These are phyloP conservation scores for Calonectria leucothoes DNA, from an alignment of 2,329 filamentous ascomycete species.

Conservation along the genomic window DNA sequence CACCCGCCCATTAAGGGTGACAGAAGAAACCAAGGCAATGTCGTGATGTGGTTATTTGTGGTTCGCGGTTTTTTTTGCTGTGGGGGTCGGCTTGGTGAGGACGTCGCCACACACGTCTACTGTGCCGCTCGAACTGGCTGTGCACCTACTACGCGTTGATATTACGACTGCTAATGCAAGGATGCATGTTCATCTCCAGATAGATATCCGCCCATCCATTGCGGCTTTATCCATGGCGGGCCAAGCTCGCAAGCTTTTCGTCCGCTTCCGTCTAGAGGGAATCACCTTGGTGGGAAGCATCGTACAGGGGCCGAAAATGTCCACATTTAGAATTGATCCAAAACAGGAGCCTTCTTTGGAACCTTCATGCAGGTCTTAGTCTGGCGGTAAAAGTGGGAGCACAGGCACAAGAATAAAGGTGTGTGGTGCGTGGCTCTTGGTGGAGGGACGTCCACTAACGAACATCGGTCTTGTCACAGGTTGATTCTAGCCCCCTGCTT, in stretches of 20 bases:
- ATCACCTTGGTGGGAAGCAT: neutral
- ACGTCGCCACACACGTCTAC: slow-evolving; percentile 1
- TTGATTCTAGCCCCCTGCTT: slow-evolving; percentile 21
- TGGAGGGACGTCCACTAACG: slow-evolving; percentile 23
- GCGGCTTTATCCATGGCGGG: neutral
- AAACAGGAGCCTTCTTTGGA: slow-evolving; percentile 4
- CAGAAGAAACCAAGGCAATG: slow-evolving; percentile 17
- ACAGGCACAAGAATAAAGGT: neutral
- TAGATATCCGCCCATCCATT: slow-evolving; percentile 4
- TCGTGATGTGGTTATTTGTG: slow-evolving; percentile 20
- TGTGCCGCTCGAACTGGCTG: slow-evolving; percentile 10
- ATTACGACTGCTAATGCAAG: neutral
- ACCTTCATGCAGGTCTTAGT: slow-evolving; percentile 21
- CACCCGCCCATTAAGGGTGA: neutral
- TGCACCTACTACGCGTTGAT: slow-evolving; percentile 10
- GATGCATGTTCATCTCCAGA: neutral
- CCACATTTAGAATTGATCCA: slow-evolving; percentile 5
- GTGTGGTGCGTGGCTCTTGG: slow-evolving; percentile 18
- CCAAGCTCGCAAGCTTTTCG: neutral
- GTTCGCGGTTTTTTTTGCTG: slow-evolving; percentile 2
- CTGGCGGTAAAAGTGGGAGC: slow-evolving; percentile 18
- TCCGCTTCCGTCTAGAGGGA: neutral
- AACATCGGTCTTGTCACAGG: slow-evolving; percentile 39
- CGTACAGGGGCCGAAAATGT: neutral
- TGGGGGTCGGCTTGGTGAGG: neutral